Conservation (phyloP, 2,329 filamentous ascomycete genomes). For the Ciborinia camelliae region DNA sequence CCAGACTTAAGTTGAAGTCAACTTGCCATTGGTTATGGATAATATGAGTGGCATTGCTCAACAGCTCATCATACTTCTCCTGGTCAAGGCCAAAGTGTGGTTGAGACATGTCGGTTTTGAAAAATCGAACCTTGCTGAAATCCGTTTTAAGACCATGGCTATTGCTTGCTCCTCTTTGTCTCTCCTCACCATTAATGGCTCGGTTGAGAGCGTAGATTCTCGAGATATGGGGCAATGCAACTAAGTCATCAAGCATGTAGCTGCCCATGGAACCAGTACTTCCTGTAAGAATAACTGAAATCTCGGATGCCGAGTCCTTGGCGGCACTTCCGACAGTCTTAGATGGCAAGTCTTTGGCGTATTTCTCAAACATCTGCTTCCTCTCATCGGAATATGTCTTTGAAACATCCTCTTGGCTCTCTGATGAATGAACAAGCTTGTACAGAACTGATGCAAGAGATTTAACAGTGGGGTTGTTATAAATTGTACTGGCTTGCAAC, state of each 20-base stretch:
- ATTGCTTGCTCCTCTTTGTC: slow-evolving; percentile 29
- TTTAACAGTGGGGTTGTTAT: slow-evolving; percentile 14
- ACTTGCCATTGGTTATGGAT: slow-evolving; percentile 40
- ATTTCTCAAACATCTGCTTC: slow-evolving; percentile 22
- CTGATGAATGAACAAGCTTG: slow-evolving; percentile 2
- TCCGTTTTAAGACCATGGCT: slow-evolving; percentile 41
- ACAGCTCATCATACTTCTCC: slow-evolving; percentile 20
- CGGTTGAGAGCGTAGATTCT: slow-evolving; percentile 50
- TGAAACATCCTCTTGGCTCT: neutral
- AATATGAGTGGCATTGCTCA: slow-evolving; percentile 26
- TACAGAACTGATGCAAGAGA: slow-evolving; percentile 13
- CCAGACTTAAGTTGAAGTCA: slow-evolving; percentile 39
- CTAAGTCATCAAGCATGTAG: slow-evolving; percentile 45
- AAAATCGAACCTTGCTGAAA: slow-evolving; percentile 45
- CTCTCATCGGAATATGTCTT: slow-evolving; percentile 14
- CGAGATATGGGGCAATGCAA: slow-evolving; percentile 36
- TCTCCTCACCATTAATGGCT: slow-evolving; percentile 22
- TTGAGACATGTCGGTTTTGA: slow-evolving; percentile 48
- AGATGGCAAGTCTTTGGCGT: slow-evolving; percentile 17
- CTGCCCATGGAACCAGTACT: slow-evolving; percentile 49
- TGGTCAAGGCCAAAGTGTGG: slow-evolving; percentile 47
- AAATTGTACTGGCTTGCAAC: slow-evolving; percentile 15
- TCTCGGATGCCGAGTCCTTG: neutral
- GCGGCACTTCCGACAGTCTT: neutral
- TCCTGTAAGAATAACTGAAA: slow-evolving; percentile 43